phyloP scores from a whole-genome alignment of 1,139 yeast genomes.

The Taiozyma sp. region DNA sequence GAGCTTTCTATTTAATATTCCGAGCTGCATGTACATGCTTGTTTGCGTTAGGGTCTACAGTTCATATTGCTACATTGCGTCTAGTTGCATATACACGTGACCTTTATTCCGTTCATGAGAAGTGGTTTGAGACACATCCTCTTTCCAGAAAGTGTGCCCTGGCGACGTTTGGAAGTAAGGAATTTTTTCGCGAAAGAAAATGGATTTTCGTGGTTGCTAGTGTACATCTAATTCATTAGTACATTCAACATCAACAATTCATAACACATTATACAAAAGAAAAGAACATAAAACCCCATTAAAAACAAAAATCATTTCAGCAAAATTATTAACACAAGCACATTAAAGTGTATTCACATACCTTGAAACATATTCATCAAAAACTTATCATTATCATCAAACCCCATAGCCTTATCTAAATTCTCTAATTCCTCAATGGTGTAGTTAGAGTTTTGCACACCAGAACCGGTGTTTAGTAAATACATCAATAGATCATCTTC shows the following conservation, averaged over 20 bases:
- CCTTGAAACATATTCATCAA: conserved; percentile 22
- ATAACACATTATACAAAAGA: background rate
- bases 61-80: too few relatives aligned
- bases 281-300: background rate
- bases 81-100: too few relatives aligned
- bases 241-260: background rate
- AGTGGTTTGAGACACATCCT: too few relatives aligned
- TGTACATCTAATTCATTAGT: too few relatives aligned
- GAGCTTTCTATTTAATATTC: too few relatives aligned
- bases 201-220: too few relatives aligned
- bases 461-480: conserved; percentile 12
- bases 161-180: too few relatives aligned
- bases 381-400: conserved; percentile 20
- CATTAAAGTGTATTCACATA: conserved; percentile 5
- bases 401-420: conserved; percentile 24
- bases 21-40: too few relatives aligned
- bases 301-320: background rate
- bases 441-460: conserved; percentile 13
- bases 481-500: conserved; percentile 19
- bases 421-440: conserved; percentile 21
- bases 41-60: too few relatives aligned
- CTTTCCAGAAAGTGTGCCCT: too few relatives aligned
- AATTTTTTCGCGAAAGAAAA: too few relatives aligned
- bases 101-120: too few relatives aligned
- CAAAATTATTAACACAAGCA: background rate